Conservation (phyloP, 768 basidiomycete species). For the Neoboletus magnificus region DNA sequence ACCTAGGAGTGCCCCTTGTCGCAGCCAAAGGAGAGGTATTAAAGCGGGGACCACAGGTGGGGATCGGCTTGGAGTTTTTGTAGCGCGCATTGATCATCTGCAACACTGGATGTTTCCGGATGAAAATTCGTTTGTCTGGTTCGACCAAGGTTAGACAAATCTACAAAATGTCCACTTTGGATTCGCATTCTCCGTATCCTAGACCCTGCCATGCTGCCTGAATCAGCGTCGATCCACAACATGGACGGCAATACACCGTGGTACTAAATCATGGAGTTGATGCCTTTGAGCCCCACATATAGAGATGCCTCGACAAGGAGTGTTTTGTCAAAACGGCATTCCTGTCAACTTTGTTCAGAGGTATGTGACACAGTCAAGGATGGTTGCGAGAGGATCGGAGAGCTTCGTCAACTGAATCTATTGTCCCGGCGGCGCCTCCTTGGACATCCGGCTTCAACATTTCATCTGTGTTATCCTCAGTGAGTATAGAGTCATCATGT, state of each 20-base stretch:
- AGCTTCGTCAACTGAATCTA: neutral
- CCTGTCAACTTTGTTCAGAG: neutral
- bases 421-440: neutral
- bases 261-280: neutral
- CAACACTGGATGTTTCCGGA: constrained; percentile 7
- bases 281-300: too few relatives aligned
- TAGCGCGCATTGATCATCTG: constrained; percentile 27
- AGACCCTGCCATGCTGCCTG: too few relatives aligned
- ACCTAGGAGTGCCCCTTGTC: constrained; percentile 80
- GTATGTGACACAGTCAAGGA: neutral
- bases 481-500: too few relatives aligned
- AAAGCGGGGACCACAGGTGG: constrained; percentile 73
- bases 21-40: constrained; percentile 62
- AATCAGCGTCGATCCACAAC: neutral
- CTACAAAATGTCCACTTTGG: neutral
- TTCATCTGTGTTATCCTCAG: too few relatives aligned
- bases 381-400: neutral
- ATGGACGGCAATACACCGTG: neutral
- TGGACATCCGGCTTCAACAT: neutral
- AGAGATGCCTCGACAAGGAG: neutral
- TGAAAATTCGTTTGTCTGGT: neutral
- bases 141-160: neutral
- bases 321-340: neutral
- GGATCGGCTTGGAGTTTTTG: constrained; percentile 77
- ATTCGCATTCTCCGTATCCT: neutral